Conservation (phyloP, 2,329 filamentous ascomycete species). For the Drechmeria coniospora region DNA sequence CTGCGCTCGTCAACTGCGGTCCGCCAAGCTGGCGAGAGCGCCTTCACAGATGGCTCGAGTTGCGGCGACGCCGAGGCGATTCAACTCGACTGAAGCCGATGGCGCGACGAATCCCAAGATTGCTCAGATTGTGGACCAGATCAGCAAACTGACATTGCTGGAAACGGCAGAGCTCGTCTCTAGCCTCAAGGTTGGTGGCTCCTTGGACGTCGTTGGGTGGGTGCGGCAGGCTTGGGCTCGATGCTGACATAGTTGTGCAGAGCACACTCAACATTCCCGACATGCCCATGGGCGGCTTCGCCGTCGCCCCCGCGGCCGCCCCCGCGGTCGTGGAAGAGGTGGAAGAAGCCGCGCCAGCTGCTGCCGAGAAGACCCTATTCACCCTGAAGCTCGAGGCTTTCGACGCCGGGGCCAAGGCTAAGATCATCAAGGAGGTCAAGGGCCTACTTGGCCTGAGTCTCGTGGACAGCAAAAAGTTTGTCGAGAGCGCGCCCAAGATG, state of each 20-base stretch:
- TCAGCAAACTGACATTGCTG: slow-evolving; percentile 91
- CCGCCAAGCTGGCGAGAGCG: slow-evolving; percentile 27
- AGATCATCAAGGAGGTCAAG: slow-evolving; percentile 99
- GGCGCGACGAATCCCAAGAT: slow-evolving; percentile 77
- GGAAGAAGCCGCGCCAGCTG: slow-evolving; percentile 74
- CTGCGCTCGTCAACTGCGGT: slow-evolving; percentile 47
- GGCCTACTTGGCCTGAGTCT: slow-evolving; percentile 82
- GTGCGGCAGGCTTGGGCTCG: too few relatives aligned
- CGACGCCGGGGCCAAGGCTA: slow-evolving; percentile 80
- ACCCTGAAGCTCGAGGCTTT: slow-evolving; percentile 87
- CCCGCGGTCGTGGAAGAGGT: slow-evolving; percentile 60
- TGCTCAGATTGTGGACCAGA: slow-evolving; percentile 87
- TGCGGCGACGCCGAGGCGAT: slow-evolving; percentile 48
- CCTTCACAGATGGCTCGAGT: slow-evolving; percentile 32
- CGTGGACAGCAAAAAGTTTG: slow-evolving; percentile 99
- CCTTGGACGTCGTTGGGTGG: too few relatives aligned
- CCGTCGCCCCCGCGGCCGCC: slow-evolving; percentile 46
- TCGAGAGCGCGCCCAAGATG: slow-evolving; percentile 92
- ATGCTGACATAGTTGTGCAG: too few relatives aligned
- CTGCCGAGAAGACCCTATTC: slow-evolving; percentile 95
- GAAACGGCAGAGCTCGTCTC: slow-evolving; percentile 95
- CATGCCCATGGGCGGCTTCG: slow-evolving; percentile 85
- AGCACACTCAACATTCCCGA: slow-evolving; percentile 94
- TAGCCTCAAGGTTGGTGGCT: slow-evolving; percentile 64
- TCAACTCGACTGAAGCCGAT: slow-evolving; percentile 73